Evolutionary conservation across 192 early-diverging fungal genomes (phyloP).

Genomic region (Umbelopsis sp.): DNA sequence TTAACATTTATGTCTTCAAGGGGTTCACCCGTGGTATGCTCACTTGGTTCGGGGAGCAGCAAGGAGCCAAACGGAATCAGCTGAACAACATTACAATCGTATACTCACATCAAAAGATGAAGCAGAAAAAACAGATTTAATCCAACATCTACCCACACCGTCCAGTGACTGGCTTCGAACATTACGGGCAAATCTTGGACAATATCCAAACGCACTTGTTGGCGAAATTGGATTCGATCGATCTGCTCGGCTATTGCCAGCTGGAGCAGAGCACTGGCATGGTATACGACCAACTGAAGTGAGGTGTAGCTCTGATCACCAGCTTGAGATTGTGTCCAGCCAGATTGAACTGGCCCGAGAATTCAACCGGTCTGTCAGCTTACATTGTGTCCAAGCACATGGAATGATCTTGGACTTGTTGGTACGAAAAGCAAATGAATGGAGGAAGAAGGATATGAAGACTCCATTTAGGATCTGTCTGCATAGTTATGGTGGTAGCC

Average conservation of each 20-base stretch:
- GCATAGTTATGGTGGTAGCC: constrained; percentile 85
- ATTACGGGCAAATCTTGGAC: constrained; percentile 13
- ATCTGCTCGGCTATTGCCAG: constrained; percentile 33
- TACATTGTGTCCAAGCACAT: constrained; percentile 82
- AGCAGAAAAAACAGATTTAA: constrained; percentile 21
- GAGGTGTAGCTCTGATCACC: constrained; percentile 28
- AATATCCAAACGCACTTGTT: constrained; percentile 29
- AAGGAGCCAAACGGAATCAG: not conserved
- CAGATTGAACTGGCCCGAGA: constrained; percentile 76
- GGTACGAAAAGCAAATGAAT: constrained; percentile 28
- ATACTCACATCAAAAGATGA: constrained; percentile 11
- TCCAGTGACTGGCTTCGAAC: constrained; percentile 24
- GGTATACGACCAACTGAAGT: constrained; percentile 32
- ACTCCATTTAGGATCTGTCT: constrained; percentile 73
- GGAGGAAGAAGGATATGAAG: constrained; percentile 6
- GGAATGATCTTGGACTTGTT: constrained; percentile 55
- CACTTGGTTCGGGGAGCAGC: constrained; percentile 13
- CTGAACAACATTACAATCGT: constrained; percentile 21
- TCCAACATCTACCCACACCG: constrained; percentile 19
- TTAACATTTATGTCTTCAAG: not conserved
- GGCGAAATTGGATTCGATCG: constrained; percentile 40
- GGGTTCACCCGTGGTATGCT: constrained; percentile 38
- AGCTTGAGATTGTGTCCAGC: constrained; percentile 9
- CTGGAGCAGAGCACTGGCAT: constrained; percentile 32
- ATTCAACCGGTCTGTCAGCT: constrained; percentile 59